Percentiles rank a stretch among this genome's conserved stretches.
These are phyloP conservation scores for Acanthamoeba triangularis DNA, from an alignment of 208 protist species.

Conservation along the genomic window DNA sequence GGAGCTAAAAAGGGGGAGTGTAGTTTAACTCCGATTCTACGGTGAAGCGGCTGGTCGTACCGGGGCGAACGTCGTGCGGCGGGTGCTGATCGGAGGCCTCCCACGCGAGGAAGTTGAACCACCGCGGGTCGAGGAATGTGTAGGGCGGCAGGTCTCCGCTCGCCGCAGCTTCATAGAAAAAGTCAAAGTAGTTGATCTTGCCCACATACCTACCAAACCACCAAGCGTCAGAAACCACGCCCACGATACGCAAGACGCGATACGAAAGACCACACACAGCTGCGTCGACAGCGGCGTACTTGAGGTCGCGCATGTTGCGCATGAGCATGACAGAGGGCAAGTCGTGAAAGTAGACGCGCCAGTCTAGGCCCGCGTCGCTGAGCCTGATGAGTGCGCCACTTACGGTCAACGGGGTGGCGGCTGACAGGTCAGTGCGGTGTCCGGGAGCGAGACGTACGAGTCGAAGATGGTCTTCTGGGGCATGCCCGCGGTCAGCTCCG, in stretches of 20 bases:
- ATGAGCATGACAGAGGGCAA: not conserved
- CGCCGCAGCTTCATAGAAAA: conserved; percentile 69
- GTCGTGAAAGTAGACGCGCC: conserved; percentile 52
- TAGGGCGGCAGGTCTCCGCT: conserved; percentile 70
- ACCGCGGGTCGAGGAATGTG: conserved; percentile 76
- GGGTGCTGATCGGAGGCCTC: conserved; percentile 80
- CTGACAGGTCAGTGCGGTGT: no score
- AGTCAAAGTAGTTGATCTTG: conserved; percentile 27
- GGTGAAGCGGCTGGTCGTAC: not conserved
- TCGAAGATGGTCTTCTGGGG: conserved; percentile 36
- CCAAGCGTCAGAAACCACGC: not conserved
- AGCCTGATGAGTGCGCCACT: not conserved
- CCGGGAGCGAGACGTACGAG: not conserved
- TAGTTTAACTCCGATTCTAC: not conserved
- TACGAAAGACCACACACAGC: no score
- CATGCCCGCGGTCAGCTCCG: not conserved
- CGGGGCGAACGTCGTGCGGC: conserved; percentile 63
- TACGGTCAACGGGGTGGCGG: not conserved
- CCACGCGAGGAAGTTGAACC: conserved; percentile 33
- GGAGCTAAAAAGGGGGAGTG: not conserved
- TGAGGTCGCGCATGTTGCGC: conserved; percentile 50
- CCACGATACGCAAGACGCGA: no score
- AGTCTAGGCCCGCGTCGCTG: not conserved
- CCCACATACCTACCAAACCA: not conserved
- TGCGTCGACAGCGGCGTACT: not conserved